Percentiles rank a stretch among this genome's conserved stretches.
These are phyloP conservation scores for Vinca minor DNA, from an alignment of 257 asterid species.

Conservation along the genomic window DNA sequence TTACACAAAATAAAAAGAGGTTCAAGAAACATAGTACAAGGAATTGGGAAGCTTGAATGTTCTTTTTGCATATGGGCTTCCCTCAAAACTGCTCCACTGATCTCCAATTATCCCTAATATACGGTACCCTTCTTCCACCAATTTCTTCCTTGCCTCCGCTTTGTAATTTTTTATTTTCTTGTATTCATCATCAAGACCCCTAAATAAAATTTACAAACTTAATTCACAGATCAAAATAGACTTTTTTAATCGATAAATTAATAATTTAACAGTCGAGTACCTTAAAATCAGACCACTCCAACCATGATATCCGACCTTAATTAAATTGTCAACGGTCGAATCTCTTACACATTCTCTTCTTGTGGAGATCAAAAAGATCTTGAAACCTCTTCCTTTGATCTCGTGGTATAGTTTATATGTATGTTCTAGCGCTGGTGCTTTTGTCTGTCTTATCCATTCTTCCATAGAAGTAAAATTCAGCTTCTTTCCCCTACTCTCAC, in stretches of 20 bases:
- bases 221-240: too few species aligned
- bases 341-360: conserved; percentile 42
- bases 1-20: too few species aligned
- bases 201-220: background rate
- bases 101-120: conserved; percentile 43
- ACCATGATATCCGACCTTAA: conserved; percentile 42
- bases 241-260: too few species aligned
- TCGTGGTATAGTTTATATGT: conserved; percentile 25
- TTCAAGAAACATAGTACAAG: conserved; percentile 42
- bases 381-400: conserved; percentile 31
- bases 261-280: conserved; percentile 6
- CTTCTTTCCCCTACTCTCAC: conserved; percentile 26
- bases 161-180: conserved; percentile 25
- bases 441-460: conserved; percentile 31
- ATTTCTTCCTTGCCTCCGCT: conserved; percentile 36
- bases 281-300: conserved; percentile 35
- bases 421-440: conserved; percentile 37
- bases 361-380: conserved; percentile 35
- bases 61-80: conserved; percentile 34
- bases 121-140: conserved; percentile 36
- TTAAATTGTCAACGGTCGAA: conserved; percentile 40
- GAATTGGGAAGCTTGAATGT: conserved; percentile 50
- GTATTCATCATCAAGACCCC: conserved; percentile 30
- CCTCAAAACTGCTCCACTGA: conserved; percentile 49
- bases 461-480: conserved; percentile 34